Evolutionary conservation across 1,284 basidiomycete species (phyloP).

Genomic region (Trichosporon sp.): DNA sequence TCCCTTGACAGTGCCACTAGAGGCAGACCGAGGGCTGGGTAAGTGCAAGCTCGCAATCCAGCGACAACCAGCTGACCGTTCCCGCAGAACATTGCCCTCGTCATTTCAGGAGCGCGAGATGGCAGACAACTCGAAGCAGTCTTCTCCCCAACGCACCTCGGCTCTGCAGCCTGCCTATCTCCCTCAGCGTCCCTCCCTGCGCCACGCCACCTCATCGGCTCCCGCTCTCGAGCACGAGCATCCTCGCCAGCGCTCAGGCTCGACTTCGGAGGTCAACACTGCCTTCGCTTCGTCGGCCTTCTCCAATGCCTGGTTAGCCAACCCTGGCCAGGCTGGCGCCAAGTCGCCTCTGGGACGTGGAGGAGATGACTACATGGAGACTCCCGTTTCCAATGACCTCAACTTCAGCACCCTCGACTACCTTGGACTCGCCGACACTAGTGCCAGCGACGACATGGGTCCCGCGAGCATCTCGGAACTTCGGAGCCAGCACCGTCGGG

Average conservation of each 20-base stretch:
- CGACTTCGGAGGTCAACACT: slow-evolving; percentile 75
- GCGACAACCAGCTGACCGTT: neutral
- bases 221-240: slow-evolving; percentile 63
- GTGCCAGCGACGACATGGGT: slow-evolving; percentile 53
- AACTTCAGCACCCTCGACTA: slow-evolving; percentile 93
- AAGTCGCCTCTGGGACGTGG: slow-evolving; percentile 44
- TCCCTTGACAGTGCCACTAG: slow-evolving; percentile 58
- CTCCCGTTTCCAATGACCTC: slow-evolving; percentile 66
- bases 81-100: slow-evolving; percentile 52
- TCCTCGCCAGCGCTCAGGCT: slow-evolving; percentile 84
- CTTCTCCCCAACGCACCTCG: slow-evolving; percentile 39
- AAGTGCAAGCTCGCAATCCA: slow-evolving; percentile 27
- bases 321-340: slow-evolving; percentile 45
- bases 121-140: slow-evolving; percentile 14
- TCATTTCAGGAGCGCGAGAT: slow-evolving; percentile 44
- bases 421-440: slow-evolving; percentile 73
- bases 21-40: slow-evolving; percentile 55
- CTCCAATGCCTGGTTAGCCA: slow-evolving; percentile 80
- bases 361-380: slow-evolving; percentile 64
- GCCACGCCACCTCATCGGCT: slow-evolving; percentile 70
- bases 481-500: slow-evolving; percentile 81
- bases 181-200: slow-evolving; percentile 60
- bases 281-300: slow-evolving; percentile 85
- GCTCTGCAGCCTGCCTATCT: slow-evolving; percentile 50
- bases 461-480: slow-evolving; percentile 82